Evolutionary conservation across 2,329 filamentous ascomycete species (phyloP).

Genomic region (Epichloe amarillans): DNA sequence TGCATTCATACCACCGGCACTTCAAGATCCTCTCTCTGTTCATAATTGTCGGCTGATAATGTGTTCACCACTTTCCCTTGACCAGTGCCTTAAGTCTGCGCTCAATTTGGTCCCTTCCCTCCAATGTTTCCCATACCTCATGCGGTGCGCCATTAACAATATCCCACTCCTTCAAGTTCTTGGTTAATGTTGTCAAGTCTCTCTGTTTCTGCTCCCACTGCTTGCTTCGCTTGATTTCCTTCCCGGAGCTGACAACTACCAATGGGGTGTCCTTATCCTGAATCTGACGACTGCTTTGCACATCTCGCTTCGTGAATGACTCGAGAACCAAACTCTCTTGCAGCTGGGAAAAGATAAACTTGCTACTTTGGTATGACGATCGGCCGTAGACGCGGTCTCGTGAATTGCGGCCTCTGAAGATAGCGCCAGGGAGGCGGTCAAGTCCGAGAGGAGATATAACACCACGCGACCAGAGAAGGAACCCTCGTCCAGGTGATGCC

Average conservation of each 20-base stretch:
- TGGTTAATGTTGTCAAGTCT: slow-evolving; percentile 68
- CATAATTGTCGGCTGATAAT: not conserved
- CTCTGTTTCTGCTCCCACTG: slow-evolving; percentile 77
- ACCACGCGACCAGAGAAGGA: slow-evolving; percentile 75
- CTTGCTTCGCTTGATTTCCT: slow-evolving; percentile 49
- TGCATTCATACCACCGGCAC: not conserved
- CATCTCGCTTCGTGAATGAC: slow-evolving; percentile 73
- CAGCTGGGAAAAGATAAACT: slow-evolving; percentile 77
- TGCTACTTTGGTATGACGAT: slow-evolving; percentile 65
- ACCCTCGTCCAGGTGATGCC: slow-evolving; percentile 56
- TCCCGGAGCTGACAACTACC: slow-evolving; percentile 70
- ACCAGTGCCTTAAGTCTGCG: slow-evolving; percentile 63
- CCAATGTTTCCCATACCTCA: slow-evolving; percentile 65
- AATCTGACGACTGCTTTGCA: slow-evolving; percentile 64
- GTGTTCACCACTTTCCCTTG: not conserved
- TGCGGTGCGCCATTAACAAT: slow-evolving; percentile 75
- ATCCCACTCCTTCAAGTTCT: slow-evolving; percentile 72
- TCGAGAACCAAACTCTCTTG: slow-evolving; percentile 85
- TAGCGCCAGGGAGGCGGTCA: slow-evolving; percentile 62
- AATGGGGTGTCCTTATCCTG: slow-evolving; percentile 65
- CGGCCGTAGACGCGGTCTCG: slow-evolving; percentile 78
- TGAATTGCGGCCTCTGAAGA: slow-evolving; percentile 68
- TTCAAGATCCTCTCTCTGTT: not conserved
- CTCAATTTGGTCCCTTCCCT: slow-evolving; percentile 65
- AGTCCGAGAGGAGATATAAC: slow-evolving; percentile 78